phyloP scores from a whole-genome alignment of 2,329 filamentous ascomycete genomes.

The Exophiala spinifera region DNA sequence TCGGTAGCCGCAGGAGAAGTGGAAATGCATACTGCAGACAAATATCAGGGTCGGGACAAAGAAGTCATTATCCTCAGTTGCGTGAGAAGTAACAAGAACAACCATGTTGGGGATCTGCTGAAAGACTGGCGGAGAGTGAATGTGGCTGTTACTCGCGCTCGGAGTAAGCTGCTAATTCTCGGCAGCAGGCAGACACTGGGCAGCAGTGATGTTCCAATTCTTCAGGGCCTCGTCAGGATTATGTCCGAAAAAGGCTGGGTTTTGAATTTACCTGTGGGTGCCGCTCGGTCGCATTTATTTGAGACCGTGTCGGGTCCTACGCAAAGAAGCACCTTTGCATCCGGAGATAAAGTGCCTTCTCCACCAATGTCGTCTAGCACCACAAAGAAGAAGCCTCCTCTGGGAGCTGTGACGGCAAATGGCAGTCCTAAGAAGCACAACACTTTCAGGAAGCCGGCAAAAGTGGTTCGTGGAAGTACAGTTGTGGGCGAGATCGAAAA shows the following conservation, averaged over 20 bases:
- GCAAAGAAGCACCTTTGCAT: constrained; percentile 16
- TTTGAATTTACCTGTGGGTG: constrained; percentile 65
- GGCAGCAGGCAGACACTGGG: constrained; percentile 77
- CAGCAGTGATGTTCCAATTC: constrained; percentile 63
- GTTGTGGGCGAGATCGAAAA: constrained; percentile 40
- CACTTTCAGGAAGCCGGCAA: constrained; percentile 48
- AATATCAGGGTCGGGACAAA: constrained; percentile 95
- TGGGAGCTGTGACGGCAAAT: constrained; percentile 27
- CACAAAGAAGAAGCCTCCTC: background rate
- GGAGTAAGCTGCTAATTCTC: constrained; percentile 85
- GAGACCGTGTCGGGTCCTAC: constrained; percentile 45
- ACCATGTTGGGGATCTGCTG: constrained; percentile 83
- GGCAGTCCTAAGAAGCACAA: constrained; percentile 36
- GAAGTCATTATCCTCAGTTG: constrained; percentile 84
- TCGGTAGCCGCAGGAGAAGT: constrained; percentile 54
- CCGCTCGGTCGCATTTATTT: constrained; percentile 66
- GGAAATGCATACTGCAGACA: constrained; percentile 95
- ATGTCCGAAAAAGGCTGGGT: constrained; percentile 80
- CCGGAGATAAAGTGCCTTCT: background rate
- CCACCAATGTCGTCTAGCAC: background rate
- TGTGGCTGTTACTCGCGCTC: constrained; percentile 88
- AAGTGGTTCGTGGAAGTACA: constrained; percentile 55
- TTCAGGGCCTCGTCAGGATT: constrained; percentile 70
- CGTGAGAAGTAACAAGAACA: constrained; percentile 79
- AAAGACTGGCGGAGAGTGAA: constrained; percentile 93